Evolutionary conservation across 768 basidiomycete species (phyloP), one percentile per base, ranked within the genome.

Genomic region (Tricholoma bakamatsutake): DNA sequence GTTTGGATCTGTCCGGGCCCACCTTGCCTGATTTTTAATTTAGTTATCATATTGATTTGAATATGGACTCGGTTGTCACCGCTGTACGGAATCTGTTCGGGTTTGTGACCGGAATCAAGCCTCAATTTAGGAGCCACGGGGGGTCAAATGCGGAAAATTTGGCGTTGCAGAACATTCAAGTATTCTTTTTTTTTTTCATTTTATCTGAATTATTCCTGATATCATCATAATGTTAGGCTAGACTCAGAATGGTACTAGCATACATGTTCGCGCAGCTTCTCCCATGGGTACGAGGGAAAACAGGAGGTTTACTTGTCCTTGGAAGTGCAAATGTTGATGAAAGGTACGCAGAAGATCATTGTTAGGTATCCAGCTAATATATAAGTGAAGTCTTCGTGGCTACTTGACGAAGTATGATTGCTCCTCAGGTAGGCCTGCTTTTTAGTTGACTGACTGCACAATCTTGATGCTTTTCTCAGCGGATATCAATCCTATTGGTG

Each of bases 341-440:
- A 75, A 96, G 92, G 93, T 87, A 55, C 28, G 67, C 13, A 34
- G 50, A 11, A 1, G n/a, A 43, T 52, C 11, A 54, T 24, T n/a
- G 11, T 28, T 9, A 47, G 40, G 10, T 8, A 39, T 10, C 34
- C 12, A n/a, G 24, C 50, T 54, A 28, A 57, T 30, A 9, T n/a
- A 15, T 45, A 34, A 18, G 46, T 3, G 45, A 43, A 95, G 95
- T 74, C 78, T 98, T 55, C 84, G 97, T 52, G 97, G 97, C 5
- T 99, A 98, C 69, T 74, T 97, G 57, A 99, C 97, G 1, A 98
- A 99, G 73, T 98, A 98, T 67, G 97, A 99, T 68, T 98, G 88
- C 64, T 96, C 91, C 4, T 92, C 90, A 6, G 88, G 90, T 87
- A 59, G 40, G 74, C 61, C 13, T 7, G 5, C 12, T 27, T 28